These are phyloP conservation scores for Gilbertella persicaria DNA, from an alignment of 371 early-diverging fungal species.

Conservation along the genomic window DNA sequence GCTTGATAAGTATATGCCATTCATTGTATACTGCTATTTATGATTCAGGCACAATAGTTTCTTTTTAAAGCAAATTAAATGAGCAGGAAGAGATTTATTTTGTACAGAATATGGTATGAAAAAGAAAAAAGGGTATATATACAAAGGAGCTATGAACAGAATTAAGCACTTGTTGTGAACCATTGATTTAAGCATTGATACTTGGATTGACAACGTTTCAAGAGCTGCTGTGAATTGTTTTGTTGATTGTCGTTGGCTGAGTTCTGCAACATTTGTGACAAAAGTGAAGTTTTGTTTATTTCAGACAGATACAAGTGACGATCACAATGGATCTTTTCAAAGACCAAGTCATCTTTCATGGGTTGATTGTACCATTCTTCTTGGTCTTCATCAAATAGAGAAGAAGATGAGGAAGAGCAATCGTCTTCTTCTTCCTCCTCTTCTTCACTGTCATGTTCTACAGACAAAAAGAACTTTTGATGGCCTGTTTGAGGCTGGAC, in stretches of 20 bases:
- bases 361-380: not conserved
- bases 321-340: slow-evolving; percentile 1
- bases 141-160: not conserved
- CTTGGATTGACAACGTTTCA: slow-evolving; percentile 14
- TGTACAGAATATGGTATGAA: not conserved
- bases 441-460: not conserved
- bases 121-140: not conserved
- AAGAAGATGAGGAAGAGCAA: not conserved
- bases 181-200: slow-evolving; percentile 9
- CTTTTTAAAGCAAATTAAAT: too few species aligned
- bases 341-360: not conserved
- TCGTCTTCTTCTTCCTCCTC: slow-evolving; percentile 7
- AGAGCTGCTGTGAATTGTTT: not conserved
- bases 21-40: too few species aligned
- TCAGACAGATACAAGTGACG: not conserved
- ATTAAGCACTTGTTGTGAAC: not conserved
- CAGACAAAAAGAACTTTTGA: slow-evolving; percentile 2
- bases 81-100: too few species aligned
- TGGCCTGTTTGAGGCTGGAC: not conserved
- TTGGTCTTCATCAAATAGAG: slow-evolving; percentile 1
- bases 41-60: too few species aligned
- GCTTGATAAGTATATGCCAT: too few species aligned
- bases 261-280: slow-evolving; percentile 11
- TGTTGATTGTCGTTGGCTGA: not conserved
- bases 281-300: slow-evolving; percentile 4